Percentiles rank a stretch among this genome's conserved stretches.
These are phyloP conservation scores for Solanum chacoense DNA, from an alignment of 305 asterid genomes.

Conservation along the genomic window DNA sequence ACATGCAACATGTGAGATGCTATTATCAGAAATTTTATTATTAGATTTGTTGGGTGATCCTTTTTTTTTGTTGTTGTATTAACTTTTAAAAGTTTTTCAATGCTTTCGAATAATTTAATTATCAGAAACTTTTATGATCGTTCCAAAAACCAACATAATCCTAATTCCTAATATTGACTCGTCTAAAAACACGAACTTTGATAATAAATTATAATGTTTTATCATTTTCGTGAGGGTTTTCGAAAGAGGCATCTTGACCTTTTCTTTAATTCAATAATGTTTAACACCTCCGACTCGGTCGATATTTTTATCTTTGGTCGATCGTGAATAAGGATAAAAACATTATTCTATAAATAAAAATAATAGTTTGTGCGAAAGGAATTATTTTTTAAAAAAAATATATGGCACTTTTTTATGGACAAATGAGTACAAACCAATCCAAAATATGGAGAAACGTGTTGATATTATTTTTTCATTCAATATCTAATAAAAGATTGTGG, in stretches of 20 bases:
- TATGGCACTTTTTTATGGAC: neutral
- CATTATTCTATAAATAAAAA: no score
- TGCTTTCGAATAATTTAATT: neutral
- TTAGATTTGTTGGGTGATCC: neutral
- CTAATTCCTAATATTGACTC: neutral
- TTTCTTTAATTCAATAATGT: neutral
- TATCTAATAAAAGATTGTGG: neutral
- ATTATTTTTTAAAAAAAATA: no score
- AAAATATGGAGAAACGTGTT: neutral
- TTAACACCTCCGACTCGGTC: neutral
- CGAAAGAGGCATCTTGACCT: neutral
- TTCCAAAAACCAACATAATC: neutral
- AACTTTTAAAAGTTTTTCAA: neutral
- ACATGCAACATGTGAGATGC: neutral
- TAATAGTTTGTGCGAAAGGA: neutral
- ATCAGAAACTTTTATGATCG: neutral
- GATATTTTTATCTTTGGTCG: no score
- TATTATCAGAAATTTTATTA: neutral
- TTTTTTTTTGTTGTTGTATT: neutral
- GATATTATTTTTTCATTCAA: neutral
- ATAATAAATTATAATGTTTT: neutral
- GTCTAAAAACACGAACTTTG: neutral
- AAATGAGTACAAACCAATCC: neutral
- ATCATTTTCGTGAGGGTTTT: neutral
- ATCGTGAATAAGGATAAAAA: neutral